Evolutionary conservation across 495 filamentous ascomycete genomes (phyloP).

Genomic region (Penicillium silybi): DNA sequence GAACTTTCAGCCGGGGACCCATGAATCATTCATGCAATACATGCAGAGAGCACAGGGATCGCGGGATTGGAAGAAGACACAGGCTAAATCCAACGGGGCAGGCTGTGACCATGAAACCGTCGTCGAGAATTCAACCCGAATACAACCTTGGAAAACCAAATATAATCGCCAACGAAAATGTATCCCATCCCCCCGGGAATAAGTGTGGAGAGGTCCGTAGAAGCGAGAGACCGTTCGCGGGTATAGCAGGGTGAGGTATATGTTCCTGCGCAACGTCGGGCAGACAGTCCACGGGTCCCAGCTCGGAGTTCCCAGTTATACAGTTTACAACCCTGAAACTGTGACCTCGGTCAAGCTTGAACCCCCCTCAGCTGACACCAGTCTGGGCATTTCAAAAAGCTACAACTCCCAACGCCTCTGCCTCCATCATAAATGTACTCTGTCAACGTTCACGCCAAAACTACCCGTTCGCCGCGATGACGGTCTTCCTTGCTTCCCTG

Average conservation of each 20-base stretch:
- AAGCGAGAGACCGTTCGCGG: conserved; percentile 2
- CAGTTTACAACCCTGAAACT: conserved; percentile 1
- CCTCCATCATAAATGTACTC: not conserved
- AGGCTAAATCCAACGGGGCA: not conserved
- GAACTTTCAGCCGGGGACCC: not conserved
- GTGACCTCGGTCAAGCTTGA: not conserved
- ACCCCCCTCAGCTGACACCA: conserved; percentile 5
- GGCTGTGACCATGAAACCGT: not conserved
- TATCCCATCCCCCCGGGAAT: not conserved
- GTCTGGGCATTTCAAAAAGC: not conserved
- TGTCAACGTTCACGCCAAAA: not conserved
- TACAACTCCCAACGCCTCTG: not conserved
- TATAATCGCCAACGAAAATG: not conserved
- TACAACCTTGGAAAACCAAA: not conserved
- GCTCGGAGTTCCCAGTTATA: not conserved
- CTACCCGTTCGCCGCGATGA: conserved; percentile 14
- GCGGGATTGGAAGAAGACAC: not conserved
- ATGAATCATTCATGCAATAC: not conserved
- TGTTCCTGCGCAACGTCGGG: conserved; percentile 1
- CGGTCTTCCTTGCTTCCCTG: conserved; percentile 33
- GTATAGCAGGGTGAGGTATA: conserved; percentile 14
- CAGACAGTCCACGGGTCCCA: conserved; percentile 4
- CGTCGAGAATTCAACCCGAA: not conserved
- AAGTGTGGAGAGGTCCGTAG: not conserved
- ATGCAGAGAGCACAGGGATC: not conserved